Conservation (phyloP, 257 asterid species). For the Paraleonurus japonicus region DNA sequence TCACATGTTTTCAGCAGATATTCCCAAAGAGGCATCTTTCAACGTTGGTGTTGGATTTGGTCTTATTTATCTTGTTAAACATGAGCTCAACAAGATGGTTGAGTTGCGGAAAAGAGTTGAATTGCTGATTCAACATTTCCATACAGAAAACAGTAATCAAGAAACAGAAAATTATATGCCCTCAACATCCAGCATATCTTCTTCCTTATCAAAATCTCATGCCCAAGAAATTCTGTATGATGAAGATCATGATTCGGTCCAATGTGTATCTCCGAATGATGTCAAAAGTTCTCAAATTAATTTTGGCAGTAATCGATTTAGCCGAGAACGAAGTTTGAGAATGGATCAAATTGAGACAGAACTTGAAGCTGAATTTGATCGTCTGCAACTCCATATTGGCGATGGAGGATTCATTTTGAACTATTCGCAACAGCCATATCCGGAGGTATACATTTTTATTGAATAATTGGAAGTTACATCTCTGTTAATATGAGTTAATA, state of each 20-base stretch:
- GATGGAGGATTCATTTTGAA: slow-evolving; percentile 24
- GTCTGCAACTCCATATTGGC: slow-evolving; percentile 46
- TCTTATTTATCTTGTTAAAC: slow-evolving; percentile 48
- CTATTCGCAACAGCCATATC: slow-evolving; percentile 24
- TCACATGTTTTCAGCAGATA: slow-evolving; percentile 25
- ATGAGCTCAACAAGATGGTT: slow-evolving; percentile 50
- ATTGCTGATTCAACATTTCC: slow-evolving; percentile 42
- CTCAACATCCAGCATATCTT: slow-evolving; percentile 28
- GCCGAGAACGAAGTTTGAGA: slow-evolving; percentile 34
- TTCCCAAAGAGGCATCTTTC: slow-evolving; percentile 42
- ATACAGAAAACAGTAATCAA: slow-evolving; percentile 30
- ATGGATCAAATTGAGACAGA: slow-evolving; percentile 70
- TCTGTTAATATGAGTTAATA: not conserved
- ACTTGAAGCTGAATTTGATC: slow-evolving; percentile 59
- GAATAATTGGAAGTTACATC: not conserved
- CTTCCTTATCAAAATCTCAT: slow-evolving; percentile 23
- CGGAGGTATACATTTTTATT: slow-evolving; percentile 40
- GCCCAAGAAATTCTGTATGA: slow-evolving; percentile 16
- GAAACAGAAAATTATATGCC: slow-evolving; percentile 1
- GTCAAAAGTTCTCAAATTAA: slow-evolving; percentile 20
- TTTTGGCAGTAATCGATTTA: slow-evolving; percentile 26
- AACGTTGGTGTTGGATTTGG: slow-evolving; percentile 65
- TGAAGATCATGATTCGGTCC: slow-evolving; percentile 21
- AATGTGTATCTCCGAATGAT: slow-evolving; percentile 27
- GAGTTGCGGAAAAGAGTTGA: slow-evolving; percentile 47